Evolutionary conservation across 768 basidiomycete species (phyloP), one percentile per base, ranked within the genome.

Genomic region (Mycena latifolia): DNA sequence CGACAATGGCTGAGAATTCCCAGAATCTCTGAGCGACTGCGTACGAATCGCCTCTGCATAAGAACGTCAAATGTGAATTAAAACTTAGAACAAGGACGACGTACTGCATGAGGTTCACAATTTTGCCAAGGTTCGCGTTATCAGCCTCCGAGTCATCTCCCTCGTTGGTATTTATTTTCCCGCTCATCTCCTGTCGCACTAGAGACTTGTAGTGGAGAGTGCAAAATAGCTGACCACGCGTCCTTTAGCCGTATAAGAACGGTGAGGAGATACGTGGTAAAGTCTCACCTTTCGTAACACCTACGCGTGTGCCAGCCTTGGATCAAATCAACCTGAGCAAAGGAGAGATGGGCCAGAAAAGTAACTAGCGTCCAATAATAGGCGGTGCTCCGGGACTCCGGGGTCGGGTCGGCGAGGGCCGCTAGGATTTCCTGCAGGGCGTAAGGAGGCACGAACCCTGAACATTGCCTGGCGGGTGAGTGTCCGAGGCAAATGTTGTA

Each of bases 101-200:
- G 53, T 63, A 91, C 89, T 90, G 89, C 90, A 92, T 92, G 39
- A 92, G 79, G 72, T 92, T 91, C 10, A 91, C 85, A 31, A 92
- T 89, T 74, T 88, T 89, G 6, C 89, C 89, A n/a, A 92, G 77
- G 68, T 90, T 88, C 3, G 89, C 88, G 66, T 76, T 79, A 37
- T 77, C 78, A 25, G 76, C 76, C 29, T 81, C 77, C 20, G 76
- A 74, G 27, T 81, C 77, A 53, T 81, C 77, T 18, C 72, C 80
- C 17, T 80, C 78, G 18, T 77, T 31, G 2, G 35, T 68, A 37
- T 77, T 76, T 22, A 81, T 73, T 55, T 83, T 81, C 17, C 87
- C 86, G 67, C 82, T 83, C 58, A 89, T 75, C 70, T 91, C 89
- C 51, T 85, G 83, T 45, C 89, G 74, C 71, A 82, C 88, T 53